Conservation (phyloP, 1,139 yeast genomes). For the Saccharomyces hybrid region DNA sequence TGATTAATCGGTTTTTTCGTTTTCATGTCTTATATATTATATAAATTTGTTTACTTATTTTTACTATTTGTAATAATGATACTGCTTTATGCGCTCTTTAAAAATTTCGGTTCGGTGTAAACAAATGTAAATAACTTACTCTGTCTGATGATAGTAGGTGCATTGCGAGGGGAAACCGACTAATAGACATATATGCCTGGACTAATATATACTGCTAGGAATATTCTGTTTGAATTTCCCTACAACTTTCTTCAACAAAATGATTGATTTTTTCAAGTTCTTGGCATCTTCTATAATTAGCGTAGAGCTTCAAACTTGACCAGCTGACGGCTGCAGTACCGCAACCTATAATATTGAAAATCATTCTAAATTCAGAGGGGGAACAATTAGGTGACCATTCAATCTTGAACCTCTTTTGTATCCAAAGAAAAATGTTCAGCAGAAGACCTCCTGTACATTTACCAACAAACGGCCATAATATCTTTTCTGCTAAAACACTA, state of each 20-base stretch:
- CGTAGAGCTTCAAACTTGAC: not conserved
- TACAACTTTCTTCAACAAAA: not conserved
- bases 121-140: not conserved
- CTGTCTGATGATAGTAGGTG: no score
- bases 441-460: constrained; percentile 5
- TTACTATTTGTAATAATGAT: not conserved
- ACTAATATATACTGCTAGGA: constrained; percentile 1
- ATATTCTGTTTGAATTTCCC: not conserved
- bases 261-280: not conserved
- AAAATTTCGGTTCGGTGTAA: not conserved
- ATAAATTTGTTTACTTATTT: not conserved
- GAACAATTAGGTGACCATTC: constrained; percentile 14
- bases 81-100: not conserved
- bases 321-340: constrained; percentile 1
- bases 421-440: not conserved
- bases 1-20: constrained; percentile 46
- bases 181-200: not conserved
- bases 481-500: constrained; percentile 5
- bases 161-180: no score
- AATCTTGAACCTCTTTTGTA: constrained; percentile 3
- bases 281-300: not conserved
- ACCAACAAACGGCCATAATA: constrained; percentile 11
- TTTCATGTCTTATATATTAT: not conserved
- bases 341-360: constrained; percentile 33
- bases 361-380: constrained; percentile 37